These are phyloP conservation scores for Santalum album DNA, from an alignment of 164 flowering plant species.

Conservation along the genomic window DNA sequence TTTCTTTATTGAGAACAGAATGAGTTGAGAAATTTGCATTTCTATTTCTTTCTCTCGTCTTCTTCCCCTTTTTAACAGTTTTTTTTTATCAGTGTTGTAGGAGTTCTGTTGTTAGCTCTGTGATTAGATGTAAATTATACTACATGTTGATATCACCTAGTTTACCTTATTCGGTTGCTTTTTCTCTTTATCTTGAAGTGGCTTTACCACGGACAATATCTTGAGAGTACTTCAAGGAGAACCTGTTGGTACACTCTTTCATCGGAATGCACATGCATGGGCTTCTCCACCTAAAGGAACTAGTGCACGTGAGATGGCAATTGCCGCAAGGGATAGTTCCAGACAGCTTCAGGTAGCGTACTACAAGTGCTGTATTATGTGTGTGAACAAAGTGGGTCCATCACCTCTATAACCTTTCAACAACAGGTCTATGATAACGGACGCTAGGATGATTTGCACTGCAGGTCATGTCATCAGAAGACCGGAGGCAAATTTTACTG, in stretches of 20 bases:
- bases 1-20: too few species aligned
- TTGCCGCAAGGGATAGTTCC: constrained; percentile 92
- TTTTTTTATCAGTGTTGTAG: too few species aligned
- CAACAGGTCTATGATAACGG: neutral
- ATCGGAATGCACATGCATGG: constrained; percentile 73
- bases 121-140: too few species aligned
- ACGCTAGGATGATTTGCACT: constrained; percentile 6
- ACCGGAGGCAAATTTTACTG: constrained; percentile 61
- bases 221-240: constrained; percentile 73
- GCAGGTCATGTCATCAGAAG: constrained; percentile 67
- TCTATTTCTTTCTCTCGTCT: too few species aligned
- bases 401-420: too few species aligned
- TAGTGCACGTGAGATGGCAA: constrained; percentile 81
- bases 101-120: too few species aligned
- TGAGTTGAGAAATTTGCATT: too few species aligned
- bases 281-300: constrained; percentile 29
- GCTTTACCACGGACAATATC: constrained; percentile 60
- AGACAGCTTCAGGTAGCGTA: constrained; percentile 77
- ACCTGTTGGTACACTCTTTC: constrained; percentile 82
- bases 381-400: too few species aligned
- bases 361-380: neutral
- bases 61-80: too few species aligned
- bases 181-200: constrained; percentile 37
- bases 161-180: neutral
- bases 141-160: neutral